Base-by-base conservation (phyloP, 2,329 filamentous ascomycete genomes). In the Hortaea werneckii region DNA sequence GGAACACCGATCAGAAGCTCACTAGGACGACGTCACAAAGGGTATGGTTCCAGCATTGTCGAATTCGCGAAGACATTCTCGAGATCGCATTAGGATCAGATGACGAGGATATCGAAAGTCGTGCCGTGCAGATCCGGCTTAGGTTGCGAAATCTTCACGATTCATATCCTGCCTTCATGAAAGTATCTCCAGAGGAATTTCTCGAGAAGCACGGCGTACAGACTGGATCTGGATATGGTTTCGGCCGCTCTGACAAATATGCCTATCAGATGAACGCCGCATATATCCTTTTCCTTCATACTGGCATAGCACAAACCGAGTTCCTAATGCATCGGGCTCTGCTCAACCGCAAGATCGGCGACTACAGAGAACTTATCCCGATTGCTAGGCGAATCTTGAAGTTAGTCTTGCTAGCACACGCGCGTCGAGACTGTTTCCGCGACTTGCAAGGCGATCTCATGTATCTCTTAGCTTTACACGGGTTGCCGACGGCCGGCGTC, bases 291-390 rank as follows among this genome's bases (percentile, higher is more conserved):
- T 59, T 57, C 40, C 54, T 61, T 3, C 58, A 62, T 37, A 49
- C 53, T 1, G 59, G 59, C 2, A 70, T 76, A 40, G 59, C 79
- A 0, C 73, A 79, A 37, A 80, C 79, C 35, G 64, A 76, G 2
- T 80, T 82, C 47, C 70, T 82, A 7, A 63, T 80, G 5, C 74
- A 81, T 46, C 67, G 79, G 11, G 67, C 80, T 0, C 60, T 81
- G 6, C 65, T 75, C 20, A 76, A 74, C 12, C 64, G 65, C 38
- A 57, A 60, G 3, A 58, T 59, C 11, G 46, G 49, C 0, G 58
- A 60, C 20, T 57, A 62, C 1, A 58, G 59, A 20, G 59, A 63
- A 10, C 54, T 71, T 1, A 61, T 71, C 4, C 58, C 59, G 1
- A 59, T 66, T 1, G 63, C 65, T 5, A 55, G 58, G 37, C 58